Percentiles rank a stretch among this genome's conserved stretches.
Evolutionary conservation across 2,329 filamentous ascomycete species (phyloP).

Genomic region (Mycosphaerella arachidis): DNA sequence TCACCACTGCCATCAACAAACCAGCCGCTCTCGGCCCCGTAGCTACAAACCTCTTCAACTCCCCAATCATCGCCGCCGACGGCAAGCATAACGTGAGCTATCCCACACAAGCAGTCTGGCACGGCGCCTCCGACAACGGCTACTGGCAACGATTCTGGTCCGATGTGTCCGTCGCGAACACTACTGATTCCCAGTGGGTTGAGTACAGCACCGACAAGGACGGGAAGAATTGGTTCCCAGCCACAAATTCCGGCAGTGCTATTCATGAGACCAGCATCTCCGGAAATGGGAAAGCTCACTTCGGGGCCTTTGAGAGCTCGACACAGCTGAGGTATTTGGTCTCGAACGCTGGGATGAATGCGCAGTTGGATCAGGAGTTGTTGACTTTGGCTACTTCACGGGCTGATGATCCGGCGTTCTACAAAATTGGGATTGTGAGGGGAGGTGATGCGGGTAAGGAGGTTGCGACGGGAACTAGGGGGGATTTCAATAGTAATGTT

Average conservation of each 20-base stretch:
- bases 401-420: constrained; percentile 7
- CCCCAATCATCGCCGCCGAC: constrained; percentile 8
- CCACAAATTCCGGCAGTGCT: neutral
- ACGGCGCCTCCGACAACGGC: neutral
- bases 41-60: constrained; percentile 9
- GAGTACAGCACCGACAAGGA: constrained; percentile 9
- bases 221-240: constrained; percentile 7
- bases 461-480: constrained; percentile 1
- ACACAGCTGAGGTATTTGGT: constrained; percentile 7
- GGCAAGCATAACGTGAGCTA: constrained; percentile 12
- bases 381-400: constrained; percentile 8
- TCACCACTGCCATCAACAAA: constrained; percentile 4
- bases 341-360: constrained; percentile 8
- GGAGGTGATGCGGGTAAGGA: constrained; percentile 8
- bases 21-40: constrained; percentile 8
- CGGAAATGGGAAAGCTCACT: constrained; percentile 7
- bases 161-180: constrained; percentile 6
- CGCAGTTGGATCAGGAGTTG: constrained; percentile 1
- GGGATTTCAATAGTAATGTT: neutral
- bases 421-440: constrained; percentile 10
- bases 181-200: constrained; percentile 5
- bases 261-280: constrained; percentile 9
- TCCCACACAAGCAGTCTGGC: constrained; percentile 9
- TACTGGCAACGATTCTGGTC: constrained; percentile 14
- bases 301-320: constrained; percentile 1